Evolutionary conservation across 257 asterid species (phyloP).

Genomic region (Thymus mandschuricus): DNA sequence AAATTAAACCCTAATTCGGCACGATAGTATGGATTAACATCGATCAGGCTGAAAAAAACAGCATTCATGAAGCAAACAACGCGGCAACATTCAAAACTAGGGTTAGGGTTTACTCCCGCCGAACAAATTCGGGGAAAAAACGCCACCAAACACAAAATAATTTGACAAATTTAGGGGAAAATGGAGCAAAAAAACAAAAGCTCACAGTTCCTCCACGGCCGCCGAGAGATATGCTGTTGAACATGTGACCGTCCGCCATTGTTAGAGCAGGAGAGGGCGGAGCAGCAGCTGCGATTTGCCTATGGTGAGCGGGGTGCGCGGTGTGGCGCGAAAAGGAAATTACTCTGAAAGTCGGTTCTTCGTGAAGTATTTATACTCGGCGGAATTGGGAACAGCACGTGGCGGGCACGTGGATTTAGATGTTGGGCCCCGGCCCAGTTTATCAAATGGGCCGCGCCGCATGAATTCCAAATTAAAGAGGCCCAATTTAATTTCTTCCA

Average conservation of each 20-base stretch:
- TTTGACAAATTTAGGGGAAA: neutral
- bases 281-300: conserved; percentile 26
- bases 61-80: neutral
- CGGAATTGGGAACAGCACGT: conserved; percentile 2
- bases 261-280: neutral
- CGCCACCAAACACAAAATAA: neutral
- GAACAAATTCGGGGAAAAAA: neutral
- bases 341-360: conserved; percentile 26
- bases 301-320: conserved; percentile 9
- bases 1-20: conserved; percentile 34
- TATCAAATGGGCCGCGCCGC: neutral
- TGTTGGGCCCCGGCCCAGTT: conserved; percentile 21
- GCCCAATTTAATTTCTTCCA: neutral
- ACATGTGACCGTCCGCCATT: conserved; percentile 84
- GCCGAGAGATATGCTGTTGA: conserved; percentile 78
- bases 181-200: neutral
- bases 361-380: neutral
- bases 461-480: neutral
- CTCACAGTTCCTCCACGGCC: conserved; percentile 95
- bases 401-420: conserved; percentile 19
- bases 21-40: neutral
- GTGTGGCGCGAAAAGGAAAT: conserved; percentile 48
- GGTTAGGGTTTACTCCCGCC: conserved; percentile 30
- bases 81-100: neutral
- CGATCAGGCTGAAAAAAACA: neutral